phyloP scores from a whole-genome alignment of 371 early-diverging fungal genomes.

The Mucor plumbeus region DNA sequence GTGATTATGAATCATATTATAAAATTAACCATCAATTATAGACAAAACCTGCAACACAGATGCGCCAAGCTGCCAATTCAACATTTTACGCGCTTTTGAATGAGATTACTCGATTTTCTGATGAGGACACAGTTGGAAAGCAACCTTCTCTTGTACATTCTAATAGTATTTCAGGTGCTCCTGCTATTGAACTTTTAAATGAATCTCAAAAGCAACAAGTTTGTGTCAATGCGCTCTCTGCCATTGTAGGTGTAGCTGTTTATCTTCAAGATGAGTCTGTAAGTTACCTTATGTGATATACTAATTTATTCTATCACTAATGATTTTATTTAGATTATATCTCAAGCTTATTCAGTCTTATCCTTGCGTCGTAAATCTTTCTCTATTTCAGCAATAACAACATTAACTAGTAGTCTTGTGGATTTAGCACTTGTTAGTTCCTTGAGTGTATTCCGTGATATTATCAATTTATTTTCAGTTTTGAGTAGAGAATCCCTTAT shows the following conservation, averaged over 20 bases:
- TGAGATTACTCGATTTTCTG: constrained; percentile 55
- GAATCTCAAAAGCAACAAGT: constrained; percentile 60
- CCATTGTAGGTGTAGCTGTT: constrained; percentile 69
- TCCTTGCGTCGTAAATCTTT: constrained; percentile 59
- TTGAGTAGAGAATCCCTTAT: constrained; percentile 51
- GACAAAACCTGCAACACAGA: constrained; percentile 45
- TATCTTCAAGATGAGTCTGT: constrained; percentile 65
- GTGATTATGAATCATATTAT: too few relatives aligned
- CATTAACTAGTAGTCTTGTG: constrained; percentile 60
- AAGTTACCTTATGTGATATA: constrained; percentile 8
- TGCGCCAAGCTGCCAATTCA: constrained; percentile 56
- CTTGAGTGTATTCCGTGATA: constrained; percentile 53
- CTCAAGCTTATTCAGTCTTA: constrained; percentile 66
- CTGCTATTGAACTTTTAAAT: constrained; percentile 38
- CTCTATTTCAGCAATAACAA: constrained; percentile 51
- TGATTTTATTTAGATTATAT: constrained; percentile 50
- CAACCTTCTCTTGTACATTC: constrained; percentile 5
- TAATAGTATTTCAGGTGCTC: constrained; percentile 41
- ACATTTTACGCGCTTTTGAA: constrained; percentile 64
- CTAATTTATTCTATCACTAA: not conserved
- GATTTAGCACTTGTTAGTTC: constrained; percentile 68
- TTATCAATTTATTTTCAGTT: constrained; percentile 57
- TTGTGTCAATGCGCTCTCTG: constrained; percentile 61
- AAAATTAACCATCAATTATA: constrained; percentile 10
- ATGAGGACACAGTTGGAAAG: constrained; percentile 18